Evolutionary conservation across 345 rosid species (phyloP), one percentile per base, ranked within the genome.

Genomic region (Mallotus nudiflorus): DNA sequence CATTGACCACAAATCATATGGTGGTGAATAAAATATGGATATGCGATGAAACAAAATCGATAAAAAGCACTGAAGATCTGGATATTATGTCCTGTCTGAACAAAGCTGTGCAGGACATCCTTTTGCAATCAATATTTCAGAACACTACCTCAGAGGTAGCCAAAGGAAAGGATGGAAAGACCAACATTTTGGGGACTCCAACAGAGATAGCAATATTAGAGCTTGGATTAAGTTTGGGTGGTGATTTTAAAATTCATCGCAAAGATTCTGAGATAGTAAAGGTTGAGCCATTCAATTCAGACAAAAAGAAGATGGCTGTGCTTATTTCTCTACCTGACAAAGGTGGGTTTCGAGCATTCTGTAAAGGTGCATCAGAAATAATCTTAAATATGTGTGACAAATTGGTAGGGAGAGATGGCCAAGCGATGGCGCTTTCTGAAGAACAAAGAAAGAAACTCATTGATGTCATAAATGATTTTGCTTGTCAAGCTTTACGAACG

Each of bases 1-100:
- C 98, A 22, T 82, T 94, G 71, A 94, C 98, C 22, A 94, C 98
- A 40, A 94, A 94, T 77, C 96, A 88, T 83, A 94, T 94, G 98
- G 89, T 87, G 39, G 97, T 91, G 49, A 77, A 79, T 62, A 91
- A 89, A 69, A 81, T 88, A 72, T 93, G 98, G 95, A 81, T 90
- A 44, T 81, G 88, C 64, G 85, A 79, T 40, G 71, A 79, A 65
- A 72, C 68, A 15, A 77, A 67, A 56, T 22, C 46, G 3, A 39
- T 68, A n/a, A 25, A 56, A 53, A 64, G 69, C 4, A 65, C 58
- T 9, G 82, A 77, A 12, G 72, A 22, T 25, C 56, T 61, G 37
- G 72, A 75, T n/a, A 39, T 65, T 49, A 68, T 82, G 75, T 71
- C 83, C 49, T 78, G 81, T 16, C 51, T 85, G n/a, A 51, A 84